Evolutionary conservation across 805 yeast genomes (phyloP), one percentile per base, ranked within the genome.

Genomic region (Wickerhamomyces hampshirensis): DNA sequence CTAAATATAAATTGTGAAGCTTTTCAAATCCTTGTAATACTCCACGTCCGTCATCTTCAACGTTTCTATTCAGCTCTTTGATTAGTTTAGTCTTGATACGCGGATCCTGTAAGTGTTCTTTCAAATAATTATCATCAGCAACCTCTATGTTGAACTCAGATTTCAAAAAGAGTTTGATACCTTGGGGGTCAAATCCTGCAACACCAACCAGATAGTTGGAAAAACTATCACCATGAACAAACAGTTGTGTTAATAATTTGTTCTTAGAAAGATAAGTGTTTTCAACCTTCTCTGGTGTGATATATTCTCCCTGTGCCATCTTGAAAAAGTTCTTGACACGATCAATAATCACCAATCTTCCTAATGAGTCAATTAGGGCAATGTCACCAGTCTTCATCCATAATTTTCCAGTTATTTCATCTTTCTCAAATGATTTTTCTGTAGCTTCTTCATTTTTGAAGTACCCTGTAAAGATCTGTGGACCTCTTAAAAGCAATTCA

Each of bases 261-360:
- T 77, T 69, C 4, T 66, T 59, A 0, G 83, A 65, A 23, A 73
- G 56, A 51, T 78, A 77, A 9, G 60, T 59, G 50, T 73, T 75
- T 48, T 79, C 85, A 42, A 79, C 69, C 55, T 69, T 75, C 47
- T 79, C 86, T 7, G 84, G 84, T 4, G 83, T 75, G 33, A 79
- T 68, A 50, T 78, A 79, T 58, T 69, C 75, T 23, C 75, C 75
- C 48, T 69, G 75, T 12, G 70, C 63, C 31, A 69, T 56, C 65
- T 80, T 80, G 68, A 79, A 80, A 52, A 80, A 73, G 56, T 80
- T 82, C 62, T 80, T 80, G 32, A 75, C 77, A 34, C 86, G 65
- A 49, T 77, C 84, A 35, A 77, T 71, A 40, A 78, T 72, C 43
- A 48, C 59, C 35, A 60, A 55, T 12, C 52, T 44, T 17, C 74